These are phyloP conservation scores for Talaromyces liani DNA, from an alignment of 495 filamentous ascomycete species.

Conservation along the genomic window DNA sequence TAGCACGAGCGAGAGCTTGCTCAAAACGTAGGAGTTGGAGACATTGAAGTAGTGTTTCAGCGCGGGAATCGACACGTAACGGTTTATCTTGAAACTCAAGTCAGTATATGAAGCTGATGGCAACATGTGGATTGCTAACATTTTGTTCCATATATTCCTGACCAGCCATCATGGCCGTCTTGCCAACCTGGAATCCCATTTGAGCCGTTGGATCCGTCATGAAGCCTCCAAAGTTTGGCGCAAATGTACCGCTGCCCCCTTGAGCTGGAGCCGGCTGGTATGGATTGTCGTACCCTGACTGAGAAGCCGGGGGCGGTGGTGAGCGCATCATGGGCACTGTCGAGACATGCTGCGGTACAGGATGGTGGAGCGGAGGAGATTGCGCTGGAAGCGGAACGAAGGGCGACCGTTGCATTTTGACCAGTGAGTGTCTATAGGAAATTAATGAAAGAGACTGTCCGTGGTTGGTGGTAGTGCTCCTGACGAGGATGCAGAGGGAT, in stretches of 20 bases:
- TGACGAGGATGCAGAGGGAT: not conserved
- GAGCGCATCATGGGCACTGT: constrained; percentile 98
- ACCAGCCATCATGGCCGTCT: constrained; percentile 79
- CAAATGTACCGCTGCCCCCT: constrained; percentile 50
- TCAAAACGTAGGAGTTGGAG: constrained; percentile 83
- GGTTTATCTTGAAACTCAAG: constrained; percentile 58
- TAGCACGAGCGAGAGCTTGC: constrained; percentile 79
- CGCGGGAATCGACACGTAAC: constrained; percentile 83
- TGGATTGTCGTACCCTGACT: constrained; percentile 66
- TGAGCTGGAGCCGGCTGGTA: constrained; percentile 50
- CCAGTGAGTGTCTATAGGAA: constrained; percentile 3
- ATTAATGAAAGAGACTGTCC: not conserved
- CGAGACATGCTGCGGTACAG: constrained; percentile 96
- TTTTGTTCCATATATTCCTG: constrained; percentile 93
- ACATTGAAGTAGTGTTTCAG: constrained; percentile 99
- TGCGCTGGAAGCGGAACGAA: constrained; percentile 72
- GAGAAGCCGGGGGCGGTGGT: constrained; percentile 75
- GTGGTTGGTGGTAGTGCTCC: not conserved
- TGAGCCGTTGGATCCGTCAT: constrained; percentile 96
- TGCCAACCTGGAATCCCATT: constrained; percentile 90
- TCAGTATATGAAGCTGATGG: not conserved
- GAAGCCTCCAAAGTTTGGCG: constrained; percentile 74
- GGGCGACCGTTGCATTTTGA: constrained; percentile 70
- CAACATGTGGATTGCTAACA: constrained; percentile 37
- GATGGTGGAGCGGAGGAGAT: constrained; percentile 95